Evolutionary conservation across 495 filamentous ascomycete species (phyloP), one percentile per base, ranked within the genome.

Genomic region (Neurospora hispaniola): DNA sequence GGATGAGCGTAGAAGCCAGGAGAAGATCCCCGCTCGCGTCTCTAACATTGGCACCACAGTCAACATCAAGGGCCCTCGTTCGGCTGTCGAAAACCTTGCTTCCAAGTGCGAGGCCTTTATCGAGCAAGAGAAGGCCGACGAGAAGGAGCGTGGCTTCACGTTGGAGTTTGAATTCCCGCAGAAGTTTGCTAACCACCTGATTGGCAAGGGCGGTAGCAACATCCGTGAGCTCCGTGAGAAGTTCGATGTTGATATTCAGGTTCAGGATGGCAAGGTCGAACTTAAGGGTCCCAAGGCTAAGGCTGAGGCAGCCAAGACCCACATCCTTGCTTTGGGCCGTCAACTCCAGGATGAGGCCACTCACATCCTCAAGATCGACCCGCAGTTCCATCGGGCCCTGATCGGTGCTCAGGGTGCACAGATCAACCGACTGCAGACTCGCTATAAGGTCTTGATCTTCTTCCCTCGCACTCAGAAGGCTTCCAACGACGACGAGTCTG

Each of bases 191-290:
- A 96, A 96, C 78, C 90, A 94, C 80, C 86, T 99, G 20, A 98
- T 99, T 75, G 96, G 96, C 72, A 93, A 92, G 80, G 89, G 90
- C 46, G 96, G 96, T 35, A 94, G 94, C 82, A 95, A 95, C 81
- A 96, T 98, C 82, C 93, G 93, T 74, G 94, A 96, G 79, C 85
- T 97, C n/a, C 92, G 94, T 20, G 96, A 98, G 42, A 93, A 96
- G 79, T 97, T 96, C 76, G 96, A 98, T 79, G 96, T 99, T 42
- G 96, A 98, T 62, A 98, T 99, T 76, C 92, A 96, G 78, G 89
- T 98, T 42, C 92, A 97, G 62, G 86, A 90, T 72, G 88, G 89
- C 31, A 85, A 85, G 73, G 87, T 89, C n/a, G 85, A 87, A 72
- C 82, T 90, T 14, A 89, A 86, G 74, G 89, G 88, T 46, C 86